Evolutionary conservation across 1,284 basidiomycete species (phyloP).

Genomic region (Rhodotorula glutinis): DNA sequence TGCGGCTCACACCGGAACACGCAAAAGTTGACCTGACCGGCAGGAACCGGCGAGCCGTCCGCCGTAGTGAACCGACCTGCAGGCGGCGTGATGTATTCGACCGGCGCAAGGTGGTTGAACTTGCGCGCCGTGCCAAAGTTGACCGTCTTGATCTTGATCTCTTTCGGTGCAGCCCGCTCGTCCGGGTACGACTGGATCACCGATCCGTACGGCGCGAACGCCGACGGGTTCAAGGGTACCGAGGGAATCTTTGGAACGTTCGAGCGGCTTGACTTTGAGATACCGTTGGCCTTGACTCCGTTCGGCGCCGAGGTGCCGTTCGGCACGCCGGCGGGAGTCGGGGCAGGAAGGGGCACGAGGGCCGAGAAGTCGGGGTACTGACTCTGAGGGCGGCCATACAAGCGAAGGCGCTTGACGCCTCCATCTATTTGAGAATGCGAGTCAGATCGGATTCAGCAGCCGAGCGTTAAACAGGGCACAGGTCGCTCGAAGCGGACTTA

Average conservation of each 20-base stretch:
- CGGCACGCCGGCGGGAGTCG: slow-evolving; percentile 26
- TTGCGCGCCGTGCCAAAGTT: slow-evolving; percentile 86
- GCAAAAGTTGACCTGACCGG: slow-evolving; percentile 38
- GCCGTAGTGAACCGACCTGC: neutral
- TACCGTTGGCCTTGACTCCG: slow-evolving; percentile 7
- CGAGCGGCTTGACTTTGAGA: neutral
- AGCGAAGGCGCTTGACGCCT: slow-evolving; percentile 84
- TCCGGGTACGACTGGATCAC: slow-evolving; percentile 78
- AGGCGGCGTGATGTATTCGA: slow-evolving; percentile 45
- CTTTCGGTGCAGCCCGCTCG: slow-evolving; percentile 58
- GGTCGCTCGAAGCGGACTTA: slow-evolving; percentile 35
- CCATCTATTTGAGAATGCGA: too few species aligned
- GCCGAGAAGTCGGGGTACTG: slow-evolving; percentile 33
- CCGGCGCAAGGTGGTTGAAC: slow-evolving; percentile 76
- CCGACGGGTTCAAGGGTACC: slow-evolving; percentile 73
- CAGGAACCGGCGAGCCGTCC: neutral
- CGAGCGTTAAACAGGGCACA: too few species aligned
- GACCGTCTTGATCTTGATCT: slow-evolving; percentile 67
- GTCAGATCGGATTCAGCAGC: too few species aligned
- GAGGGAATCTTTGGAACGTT: slow-evolving; percentile 57
- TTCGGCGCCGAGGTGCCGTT: slow-evolving; percentile 29
- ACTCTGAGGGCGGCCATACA: slow-evolving; percentile 64
- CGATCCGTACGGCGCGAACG: slow-evolving; percentile 75
- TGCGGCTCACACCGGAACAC: slow-evolving; percentile 44
- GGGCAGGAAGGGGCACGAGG: slow-evolving; percentile 32